phyloP scores from a whole-genome alignment of 1,284 basidiomycete genomes.

The Ganoderma sinense region DNA sequence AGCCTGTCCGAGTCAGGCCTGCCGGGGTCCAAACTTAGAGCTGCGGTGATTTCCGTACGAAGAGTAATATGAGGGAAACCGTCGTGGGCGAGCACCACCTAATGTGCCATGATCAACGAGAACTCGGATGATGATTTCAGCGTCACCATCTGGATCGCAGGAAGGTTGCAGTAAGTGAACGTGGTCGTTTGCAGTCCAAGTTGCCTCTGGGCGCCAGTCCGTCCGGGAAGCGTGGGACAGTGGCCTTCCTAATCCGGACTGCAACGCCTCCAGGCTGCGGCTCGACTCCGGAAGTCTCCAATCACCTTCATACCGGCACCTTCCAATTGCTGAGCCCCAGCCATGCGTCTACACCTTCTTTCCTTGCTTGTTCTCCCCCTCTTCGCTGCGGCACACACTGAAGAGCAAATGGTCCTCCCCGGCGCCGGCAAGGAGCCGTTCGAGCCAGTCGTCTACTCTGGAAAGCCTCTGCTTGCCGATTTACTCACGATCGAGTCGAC shows the following conservation, averaged over 20 bases:
- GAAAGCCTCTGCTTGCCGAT: constrained; percentile 65
- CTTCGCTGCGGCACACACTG: constrained; percentile 39
- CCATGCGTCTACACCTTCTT: constrained; percentile 41
- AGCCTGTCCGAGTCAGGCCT: too few species aligned
- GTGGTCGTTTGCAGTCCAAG: too few species aligned
- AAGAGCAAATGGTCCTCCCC: constrained; percentile 42
- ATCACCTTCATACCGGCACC: constrained; percentile 8
- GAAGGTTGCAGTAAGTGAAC: neutral
- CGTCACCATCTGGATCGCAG: neutral
- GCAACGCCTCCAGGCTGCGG: neutral
- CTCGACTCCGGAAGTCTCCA: constrained; percentile 1
- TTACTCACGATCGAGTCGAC: constrained; percentile 75
- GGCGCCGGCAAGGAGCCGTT: constrained; percentile 30
- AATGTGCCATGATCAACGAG: neutral
- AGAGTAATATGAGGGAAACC: neutral
- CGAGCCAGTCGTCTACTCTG: constrained; percentile 35
- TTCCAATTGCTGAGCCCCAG: constrained; percentile 3
- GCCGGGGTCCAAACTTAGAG: neutral
- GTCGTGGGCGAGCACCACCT: neutral
- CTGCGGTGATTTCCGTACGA: neutral
- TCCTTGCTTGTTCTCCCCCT: constrained; percentile 42
- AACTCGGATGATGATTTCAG: neutral
- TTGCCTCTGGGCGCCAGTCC: neutral
- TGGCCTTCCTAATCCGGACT: neutral
- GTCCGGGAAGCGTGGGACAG: neutral